Evolutionary conservation across 2,329 filamentous ascomycete genomes (phyloP), one percentile per base, ranked within the genome.

Genomic region (Hypomyces perniciosus): DNA sequence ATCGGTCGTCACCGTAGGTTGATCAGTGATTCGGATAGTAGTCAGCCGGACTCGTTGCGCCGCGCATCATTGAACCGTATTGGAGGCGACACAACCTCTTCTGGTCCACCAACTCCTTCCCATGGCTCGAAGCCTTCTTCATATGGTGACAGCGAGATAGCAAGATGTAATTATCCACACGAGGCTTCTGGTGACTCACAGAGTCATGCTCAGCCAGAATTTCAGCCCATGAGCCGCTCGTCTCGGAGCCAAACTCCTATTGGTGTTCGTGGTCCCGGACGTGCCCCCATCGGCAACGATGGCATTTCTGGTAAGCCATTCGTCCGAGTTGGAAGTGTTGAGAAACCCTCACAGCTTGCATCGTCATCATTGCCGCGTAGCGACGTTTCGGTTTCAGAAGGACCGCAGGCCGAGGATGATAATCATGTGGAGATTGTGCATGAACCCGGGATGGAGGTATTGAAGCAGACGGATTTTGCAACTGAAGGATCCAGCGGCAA

Each of bases 301-400:
- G 78, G 78, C 8, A 78, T 81, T 29, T 74, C 77, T 6, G 77
- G 78, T 26, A 77, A 66, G 54, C 78, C 78, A 0, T 81, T 81
- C 57, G 64, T 77, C 9, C 70, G 77, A 27, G 75, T 78, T 12
- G 65, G 64, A 31, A 68, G 64, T 10, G 61, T 66, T 2, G 65
- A 68, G 13, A 57, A 63, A 30, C 54, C 62, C 5, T 57, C 38
- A 35, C 28, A 44, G 10, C 26, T 37, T 13, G 37, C 35, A 26
- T n/a, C 54, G 9, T 5, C 55, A 12, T 49, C 55, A 20, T 31
- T 51, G 8, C 45, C 45, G 28, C 42, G 40, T 38, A 51, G 27
- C 33, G 35, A 51, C 26, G 31, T 20, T 26, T 12, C 29, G 8
- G 29, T 39, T 8, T 7, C 41, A 10, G 43, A 49, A 40, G 9